A percentile compares a stretch with the other conserved stretches of the same genome.
Conservation (phyloP, 164 flowering plant genomes). For the Aristolochia contorta region DNA sequence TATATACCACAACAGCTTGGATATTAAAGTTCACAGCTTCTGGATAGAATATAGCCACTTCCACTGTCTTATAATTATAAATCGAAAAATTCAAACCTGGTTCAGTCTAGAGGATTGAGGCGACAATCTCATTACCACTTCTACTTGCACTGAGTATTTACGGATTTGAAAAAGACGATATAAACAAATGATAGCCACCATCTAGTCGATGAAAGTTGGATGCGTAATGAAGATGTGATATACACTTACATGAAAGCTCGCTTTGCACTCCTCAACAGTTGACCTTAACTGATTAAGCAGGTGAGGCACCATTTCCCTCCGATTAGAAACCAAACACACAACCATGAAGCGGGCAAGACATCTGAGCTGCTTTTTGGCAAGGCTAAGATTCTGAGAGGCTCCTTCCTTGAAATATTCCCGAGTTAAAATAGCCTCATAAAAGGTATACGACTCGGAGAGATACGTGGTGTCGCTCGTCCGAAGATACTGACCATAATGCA, state of each 20-base stretch:
- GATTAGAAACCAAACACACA: conserved; percentile 67
- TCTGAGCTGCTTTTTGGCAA: conserved; percentile 78
- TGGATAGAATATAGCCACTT: no score
- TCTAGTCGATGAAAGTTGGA: conserved; percentile 1
- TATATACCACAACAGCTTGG: no score
- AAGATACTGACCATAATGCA: conserved; percentile 79
- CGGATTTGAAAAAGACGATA: neutral
- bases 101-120: no score
- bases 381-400: conserved; percentile 44
- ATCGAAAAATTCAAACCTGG: no score
- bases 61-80: no score
- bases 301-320: conserved; percentile 68
- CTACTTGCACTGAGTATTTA: no score
- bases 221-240: neutral
- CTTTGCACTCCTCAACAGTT: conserved; percentile 70
- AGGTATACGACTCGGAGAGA: conserved; percentile 71
- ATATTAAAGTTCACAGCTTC: no score
- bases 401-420: conserved; percentile 88
- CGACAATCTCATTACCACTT: no score
- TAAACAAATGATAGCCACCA: conserved; percentile 7
- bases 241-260: conserved; percentile 55
- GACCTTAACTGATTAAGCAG: conserved; percentile 55
- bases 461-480: conserved; percentile 73
- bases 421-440: conserved; percentile 73
- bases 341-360: conserved; percentile 74